These are phyloP conservation scores for Calocybe gangraenosa DNA, from an alignment of 768 basidiomycete species.

Conservation along the genomic window DNA sequence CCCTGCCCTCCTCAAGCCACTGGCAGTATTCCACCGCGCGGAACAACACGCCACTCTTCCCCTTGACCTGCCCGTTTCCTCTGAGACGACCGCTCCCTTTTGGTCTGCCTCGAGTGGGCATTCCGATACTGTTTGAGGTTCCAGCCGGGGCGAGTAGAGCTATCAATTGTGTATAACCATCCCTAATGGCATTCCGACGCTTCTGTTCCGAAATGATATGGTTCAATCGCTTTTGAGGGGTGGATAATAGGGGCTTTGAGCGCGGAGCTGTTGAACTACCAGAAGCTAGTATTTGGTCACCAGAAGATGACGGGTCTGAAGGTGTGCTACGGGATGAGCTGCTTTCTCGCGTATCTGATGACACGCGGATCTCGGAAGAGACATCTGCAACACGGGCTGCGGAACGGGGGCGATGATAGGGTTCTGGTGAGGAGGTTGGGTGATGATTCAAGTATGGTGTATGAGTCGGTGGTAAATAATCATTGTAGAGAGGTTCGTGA, in stretches of 20 bases:
- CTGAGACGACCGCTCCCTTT: slow-evolving; percentile 70
- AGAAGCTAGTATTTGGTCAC: not conserved
- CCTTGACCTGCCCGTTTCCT: slow-evolving; percentile 68
- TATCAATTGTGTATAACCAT: slow-evolving; percentile 85
- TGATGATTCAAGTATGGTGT: slow-evolving; percentile 47
- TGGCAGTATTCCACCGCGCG: slow-evolving; percentile 81
- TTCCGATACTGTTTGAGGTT: slow-evolving; percentile 56
- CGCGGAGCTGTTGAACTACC: slow-evolving; percentile 20
- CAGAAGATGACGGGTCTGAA: slow-evolving; percentile 26
- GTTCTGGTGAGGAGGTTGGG: slow-evolving; percentile 38
- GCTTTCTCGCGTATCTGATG: slow-evolving; percentile 18
- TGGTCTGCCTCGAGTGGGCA: slow-evolving; percentile 76
- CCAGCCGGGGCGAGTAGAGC: slow-evolving; percentile 78
- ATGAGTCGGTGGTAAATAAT: slow-evolving; percentile 21
- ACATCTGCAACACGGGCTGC: slow-evolving; percentile 22
- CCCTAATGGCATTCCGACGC: slow-evolving; percentile 86
- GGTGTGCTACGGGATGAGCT: slow-evolving; percentile 23
- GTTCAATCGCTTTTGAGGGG: slow-evolving; percentile 84
- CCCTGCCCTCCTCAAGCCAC: slow-evolving; percentile 83
- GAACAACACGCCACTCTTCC: slow-evolving; percentile 87
- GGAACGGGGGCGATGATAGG: slow-evolving; percentile 30
- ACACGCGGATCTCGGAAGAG: slow-evolving; percentile 18
- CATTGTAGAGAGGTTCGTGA: slow-evolving; percentile 26
- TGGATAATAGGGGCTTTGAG: slow-evolving; percentile 67
- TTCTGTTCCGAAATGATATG: slow-evolving; percentile 96